phyloP scores from a whole-genome alignment of 106 monocot genomes.

The Dendrobium catenatum region DNA sequence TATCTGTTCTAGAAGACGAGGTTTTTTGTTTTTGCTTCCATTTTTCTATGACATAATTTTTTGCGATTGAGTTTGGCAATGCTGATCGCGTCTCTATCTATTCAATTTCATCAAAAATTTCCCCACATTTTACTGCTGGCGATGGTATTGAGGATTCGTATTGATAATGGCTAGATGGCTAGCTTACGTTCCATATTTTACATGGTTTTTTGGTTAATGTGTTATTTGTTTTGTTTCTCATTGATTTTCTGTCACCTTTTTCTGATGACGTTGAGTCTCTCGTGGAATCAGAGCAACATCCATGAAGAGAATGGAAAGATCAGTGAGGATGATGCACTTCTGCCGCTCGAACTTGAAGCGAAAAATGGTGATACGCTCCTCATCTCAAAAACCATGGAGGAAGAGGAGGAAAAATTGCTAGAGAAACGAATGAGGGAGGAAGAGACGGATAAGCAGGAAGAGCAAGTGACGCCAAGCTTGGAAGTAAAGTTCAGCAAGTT shows the following conservation, averaged over 20 bases:
- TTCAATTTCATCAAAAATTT: background rate
- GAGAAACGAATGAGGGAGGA: background rate
- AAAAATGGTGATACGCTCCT: slow-evolving; percentile 21
- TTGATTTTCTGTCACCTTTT: background rate
- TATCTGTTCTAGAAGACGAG: slow-evolving; percentile 7
- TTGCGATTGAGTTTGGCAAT: background rate
- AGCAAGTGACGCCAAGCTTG: background rate
- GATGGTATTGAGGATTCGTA: background rate
- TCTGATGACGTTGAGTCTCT: background rate
- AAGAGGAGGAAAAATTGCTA: slow-evolving; percentile 22
- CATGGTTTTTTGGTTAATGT: background rate
- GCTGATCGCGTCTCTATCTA: background rate
- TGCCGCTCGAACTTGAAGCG: slow-evolving; percentile 17
- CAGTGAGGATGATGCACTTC: background rate
- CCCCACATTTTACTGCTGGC: background rate
- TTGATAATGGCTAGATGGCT: background rate
- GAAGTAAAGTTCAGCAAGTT: slow-evolving; percentile 22
- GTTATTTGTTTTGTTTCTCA: no score
- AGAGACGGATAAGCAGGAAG: slow-evolving; percentile 7
- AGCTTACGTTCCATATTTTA: background rate
- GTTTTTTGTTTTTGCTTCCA: background rate
- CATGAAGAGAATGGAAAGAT: background rate
- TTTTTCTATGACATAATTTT: background rate
- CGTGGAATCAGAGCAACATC: slow-evolving; percentile 1
- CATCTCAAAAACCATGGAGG: slow-evolving; percentile 21